A percentile compares a stretch with the other conserved stretches of the same genome.
Conservation (phyloP, 2,329 filamentous ascomycete species). For the Akanthomyces muscarius region DNA sequence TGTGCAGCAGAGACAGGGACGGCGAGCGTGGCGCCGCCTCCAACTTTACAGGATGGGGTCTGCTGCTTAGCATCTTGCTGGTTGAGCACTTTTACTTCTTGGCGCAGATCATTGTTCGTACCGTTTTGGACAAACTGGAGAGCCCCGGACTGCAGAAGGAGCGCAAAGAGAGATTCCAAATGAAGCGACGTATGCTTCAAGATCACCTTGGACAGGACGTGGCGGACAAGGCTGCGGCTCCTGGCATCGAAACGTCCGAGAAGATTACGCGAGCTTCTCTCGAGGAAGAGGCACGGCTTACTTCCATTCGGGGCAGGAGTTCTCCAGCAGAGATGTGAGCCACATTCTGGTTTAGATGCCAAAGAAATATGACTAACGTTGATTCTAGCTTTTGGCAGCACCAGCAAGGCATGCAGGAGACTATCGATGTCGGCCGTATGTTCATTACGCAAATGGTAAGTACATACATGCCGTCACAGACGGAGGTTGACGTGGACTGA, state of each 20-base stretch:
- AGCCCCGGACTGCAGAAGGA: conserved; percentile 84
- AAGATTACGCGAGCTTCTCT: conserved; percentile 62
- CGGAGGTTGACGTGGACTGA: background rate
- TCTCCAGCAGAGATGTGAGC: conserved; percentile 49
- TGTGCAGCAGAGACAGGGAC: conserved; percentile 70
- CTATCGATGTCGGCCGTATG: conserved; percentile 51
- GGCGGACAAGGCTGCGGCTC: conserved; percentile 44
- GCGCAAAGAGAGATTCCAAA: conserved; percentile 71
- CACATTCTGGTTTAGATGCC: background rate
- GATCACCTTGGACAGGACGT: conserved; percentile 62
- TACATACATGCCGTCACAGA: background rate
- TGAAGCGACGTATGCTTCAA: conserved; percentile 75
- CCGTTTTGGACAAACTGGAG: conserved; percentile 74
- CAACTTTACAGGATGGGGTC: conserved; percentile 71
- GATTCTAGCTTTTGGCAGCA: conserved; percentile 54
- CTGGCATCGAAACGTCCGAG: conserved; percentile 49
- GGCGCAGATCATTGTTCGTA: conserved; percentile 66
- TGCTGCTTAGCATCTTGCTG: conserved; percentile 77
- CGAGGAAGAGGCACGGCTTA: conserved; percentile 57
- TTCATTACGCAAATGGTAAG: conserved; percentile 48
- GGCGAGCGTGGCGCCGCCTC: conserved; percentile 63
- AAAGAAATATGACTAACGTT: conserved; percentile 22
- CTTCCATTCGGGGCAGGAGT: conserved; percentile 46
- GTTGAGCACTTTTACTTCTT: conserved; percentile 88
- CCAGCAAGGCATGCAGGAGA: conserved; percentile 55